Conservation (phyloP, 1,139 yeast species). For the Meyerozyma sp. region DNA sequence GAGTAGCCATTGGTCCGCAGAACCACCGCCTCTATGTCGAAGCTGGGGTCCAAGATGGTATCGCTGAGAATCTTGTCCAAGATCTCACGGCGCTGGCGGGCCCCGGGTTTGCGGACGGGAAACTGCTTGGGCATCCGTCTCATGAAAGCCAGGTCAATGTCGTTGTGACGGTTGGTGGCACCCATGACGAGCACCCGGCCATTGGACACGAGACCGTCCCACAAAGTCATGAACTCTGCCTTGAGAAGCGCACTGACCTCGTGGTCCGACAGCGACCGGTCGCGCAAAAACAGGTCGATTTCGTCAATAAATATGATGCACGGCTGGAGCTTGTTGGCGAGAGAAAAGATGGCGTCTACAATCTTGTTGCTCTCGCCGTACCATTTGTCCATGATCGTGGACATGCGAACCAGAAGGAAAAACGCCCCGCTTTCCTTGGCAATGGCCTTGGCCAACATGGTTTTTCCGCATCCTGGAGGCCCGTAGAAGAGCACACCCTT, state of each 20-base stretch:
- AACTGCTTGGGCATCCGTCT: constrained; percentile 92
- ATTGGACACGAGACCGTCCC: constrained; percentile 85
- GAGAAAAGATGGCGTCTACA: constrained; percentile 86
- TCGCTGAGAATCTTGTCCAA: constrained; percentile 61
- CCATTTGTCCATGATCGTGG: constrained; percentile 96
- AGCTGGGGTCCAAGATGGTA: constrained; percentile 53
- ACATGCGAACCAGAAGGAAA: constrained; percentile 88
- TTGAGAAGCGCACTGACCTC: constrained; percentile 94
- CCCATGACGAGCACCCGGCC: constrained; percentile 88
- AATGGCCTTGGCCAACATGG: constrained; percentile 94
- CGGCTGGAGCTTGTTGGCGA: constrained; percentile 88
- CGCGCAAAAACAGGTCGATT: constrained; percentile 89
- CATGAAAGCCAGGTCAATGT: constrained; percentile 87
- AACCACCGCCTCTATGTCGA: constrained; percentile 61
- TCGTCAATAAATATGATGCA: constrained; percentile 95
- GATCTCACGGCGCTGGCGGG: constrained; percentile 65
- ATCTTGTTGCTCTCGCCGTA: constrained; percentile 95
- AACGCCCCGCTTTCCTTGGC: constrained; percentile 92
- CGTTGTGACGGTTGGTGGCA: constrained; percentile 90
- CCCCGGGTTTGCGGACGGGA: constrained; percentile 69
- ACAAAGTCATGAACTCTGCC: constrained; percentile 95
- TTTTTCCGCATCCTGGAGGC: constrained; percentile 98
- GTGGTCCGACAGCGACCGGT: constrained; percentile 80
- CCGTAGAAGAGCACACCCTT: constrained; percentile 92
- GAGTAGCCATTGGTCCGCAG: constrained; percentile 67